These are phyloP conservation scores for Diddensiella transvaalensis DNA, from an alignment of 805 yeast species.

Conservation along the genomic window DNA sequence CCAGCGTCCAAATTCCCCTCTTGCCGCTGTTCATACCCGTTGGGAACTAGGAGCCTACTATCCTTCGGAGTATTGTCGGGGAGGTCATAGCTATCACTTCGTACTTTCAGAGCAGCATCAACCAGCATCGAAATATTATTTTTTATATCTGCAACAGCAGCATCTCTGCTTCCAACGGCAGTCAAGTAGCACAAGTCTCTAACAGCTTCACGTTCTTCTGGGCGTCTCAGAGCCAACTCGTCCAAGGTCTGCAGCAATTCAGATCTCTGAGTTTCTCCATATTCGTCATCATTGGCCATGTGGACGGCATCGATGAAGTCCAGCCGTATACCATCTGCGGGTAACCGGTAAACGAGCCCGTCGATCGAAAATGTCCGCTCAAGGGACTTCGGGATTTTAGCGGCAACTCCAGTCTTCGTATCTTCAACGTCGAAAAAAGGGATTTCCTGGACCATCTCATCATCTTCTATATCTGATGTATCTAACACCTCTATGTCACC, in stretches of 20 bases:
- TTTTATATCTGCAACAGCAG: conserved; percentile 29
- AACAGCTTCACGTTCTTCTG: conserved; percentile 30
- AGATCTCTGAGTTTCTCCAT: conserved; percentile 32
- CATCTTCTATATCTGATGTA: conserved; percentile 40
- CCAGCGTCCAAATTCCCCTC: background rate
- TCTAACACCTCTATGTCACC: conserved; percentile 56
- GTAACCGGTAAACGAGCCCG: conserved; percentile 57
- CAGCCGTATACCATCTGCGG: conserved; percentile 62
- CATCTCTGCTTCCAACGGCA: conserved; percentile 34
- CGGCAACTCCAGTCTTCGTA: conserved; percentile 37
- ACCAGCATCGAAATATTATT: conserved; percentile 28
- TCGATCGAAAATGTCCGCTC: conserved; percentile 25
- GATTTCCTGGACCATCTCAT: conserved; percentile 18
- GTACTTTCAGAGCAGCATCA: conserved; percentile 33
- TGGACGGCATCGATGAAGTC: conserved; percentile 63
- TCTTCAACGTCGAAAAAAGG: conserved; percentile 33
- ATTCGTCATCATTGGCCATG: conserved; percentile 31
- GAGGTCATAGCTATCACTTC: background rate
- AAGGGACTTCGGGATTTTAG: conserved; percentile 29
- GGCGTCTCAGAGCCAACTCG: conserved; percentile 27
- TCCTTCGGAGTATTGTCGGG: background rate
- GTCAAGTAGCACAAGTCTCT: conserved; percentile 37
- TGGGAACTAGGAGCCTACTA: background rate
- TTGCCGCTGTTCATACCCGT: background rate
- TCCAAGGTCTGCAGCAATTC: conserved; percentile 38